Percentiles rank a stretch among this genome's conserved stretches.
Conservation (phyloP, 2,329 filamentous ascomycete genomes). For the Diaporthe ampelina region DNA sequence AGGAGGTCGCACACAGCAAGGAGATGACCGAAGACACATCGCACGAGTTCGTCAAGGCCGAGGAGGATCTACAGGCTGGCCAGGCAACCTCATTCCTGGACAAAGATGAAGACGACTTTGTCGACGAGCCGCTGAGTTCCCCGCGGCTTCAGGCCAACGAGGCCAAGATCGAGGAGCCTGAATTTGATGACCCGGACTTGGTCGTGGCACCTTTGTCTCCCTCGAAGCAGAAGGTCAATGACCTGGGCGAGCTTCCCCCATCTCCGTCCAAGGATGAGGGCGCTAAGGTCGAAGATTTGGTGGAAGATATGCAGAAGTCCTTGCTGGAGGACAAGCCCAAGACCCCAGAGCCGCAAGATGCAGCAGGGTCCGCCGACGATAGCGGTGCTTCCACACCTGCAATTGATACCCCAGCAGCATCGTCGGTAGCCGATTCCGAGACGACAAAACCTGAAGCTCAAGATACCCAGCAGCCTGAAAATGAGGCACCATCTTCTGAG, state of each 20-base stretch:
- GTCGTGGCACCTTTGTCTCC: slow-evolving; percentile 72
- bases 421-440: slow-evolving; percentile 38
- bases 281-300: slow-evolving; percentile 43
- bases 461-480: slow-evolving; percentile 38
- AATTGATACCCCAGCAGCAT: slow-evolving; percentile 35
- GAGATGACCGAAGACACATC: slow-evolving; percentile 81
- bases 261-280: slow-evolving; percentile 24
- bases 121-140: slow-evolving; percentile 82
- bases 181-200: slow-evolving; percentile 69
- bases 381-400: slow-evolving; percentile 35
- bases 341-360: slow-evolving; percentile 34
- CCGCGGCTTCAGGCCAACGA: slow-evolving; percentile 73
- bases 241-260: slow-evolving; percentile 22
- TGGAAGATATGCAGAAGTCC: slow-evolving; percentile 42
- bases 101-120: slow-evolving; percentile 80
- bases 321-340: slow-evolving; percentile 34
- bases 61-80: slow-evolving; percentile 63
- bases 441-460: slow-evolving; percentile 32
- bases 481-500: slow-evolving; percentile 38
- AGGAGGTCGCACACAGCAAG: slow-evolving; percentile 81
- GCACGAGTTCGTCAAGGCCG: slow-evolving; percentile 75
- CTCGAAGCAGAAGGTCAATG: slow-evolving; percentile 53
- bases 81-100: slow-evolving; percentile 61
- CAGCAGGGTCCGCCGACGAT: slow-evolving; percentile 20
- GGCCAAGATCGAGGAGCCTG: slow-evolving; percentile 65